A percentile compares a stretch with the other conserved stretches of the same genome.
Conservation (phyloP, 2,329 filamentous ascomycete genomes). For the Curvularia eragrostidis region DNA sequence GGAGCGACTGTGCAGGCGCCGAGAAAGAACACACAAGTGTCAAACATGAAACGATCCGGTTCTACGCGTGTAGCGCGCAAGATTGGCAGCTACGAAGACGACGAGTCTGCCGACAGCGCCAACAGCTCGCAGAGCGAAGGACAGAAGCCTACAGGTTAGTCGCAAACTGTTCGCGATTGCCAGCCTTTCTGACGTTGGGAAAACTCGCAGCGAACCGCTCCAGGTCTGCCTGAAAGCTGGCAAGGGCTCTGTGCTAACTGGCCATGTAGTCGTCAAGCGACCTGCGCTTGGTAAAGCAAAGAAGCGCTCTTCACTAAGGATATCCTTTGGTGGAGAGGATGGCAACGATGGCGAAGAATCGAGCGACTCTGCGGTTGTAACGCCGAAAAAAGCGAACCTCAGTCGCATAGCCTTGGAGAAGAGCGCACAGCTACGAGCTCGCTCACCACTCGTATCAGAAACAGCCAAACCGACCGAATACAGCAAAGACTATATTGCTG, state of each 20-base stretch:
- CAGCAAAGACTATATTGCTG: conserved; percentile 83
- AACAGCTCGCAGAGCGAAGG: conserved; percentile 41
- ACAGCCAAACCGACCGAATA: conserved; percentile 68
- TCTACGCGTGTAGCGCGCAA: conserved; percentile 74
- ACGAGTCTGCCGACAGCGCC: conserved; percentile 38
- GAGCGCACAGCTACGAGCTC: conserved; percentile 67
- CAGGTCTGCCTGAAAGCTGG: conserved; percentile 16
- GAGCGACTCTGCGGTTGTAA: conserved; percentile 59
- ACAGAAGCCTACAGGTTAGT: conserved; percentile 53
- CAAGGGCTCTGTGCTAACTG: conserved; percentile 54
- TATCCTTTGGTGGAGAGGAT: conserved; percentile 75
- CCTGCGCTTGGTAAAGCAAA: conserved; percentile 61
- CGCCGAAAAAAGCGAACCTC: conserved; percentile 68
- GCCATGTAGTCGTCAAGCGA: conserved; percentile 59
- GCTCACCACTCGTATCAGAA: conserved; percentile 56
- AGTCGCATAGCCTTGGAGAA: conserved; percentile 71
- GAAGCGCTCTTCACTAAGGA: conserved; percentile 75
- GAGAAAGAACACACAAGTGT: neutral
- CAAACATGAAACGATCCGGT: conserved; percentile 63
- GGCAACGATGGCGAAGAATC: conserved; percentile 60
- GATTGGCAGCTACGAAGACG: conserved; percentile 73
- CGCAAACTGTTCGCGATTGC: conserved; percentile 24
- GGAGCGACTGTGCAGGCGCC: neutral
- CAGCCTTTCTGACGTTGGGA: conserved; percentile 32
- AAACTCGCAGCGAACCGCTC: conserved; percentile 17